A percentile compares a stretch with the other conserved stretches of the same genome.
Evolutionary conservation across 179 eudicot genomes (phyloP).

Genomic region (Silene noctiflora): DNA sequence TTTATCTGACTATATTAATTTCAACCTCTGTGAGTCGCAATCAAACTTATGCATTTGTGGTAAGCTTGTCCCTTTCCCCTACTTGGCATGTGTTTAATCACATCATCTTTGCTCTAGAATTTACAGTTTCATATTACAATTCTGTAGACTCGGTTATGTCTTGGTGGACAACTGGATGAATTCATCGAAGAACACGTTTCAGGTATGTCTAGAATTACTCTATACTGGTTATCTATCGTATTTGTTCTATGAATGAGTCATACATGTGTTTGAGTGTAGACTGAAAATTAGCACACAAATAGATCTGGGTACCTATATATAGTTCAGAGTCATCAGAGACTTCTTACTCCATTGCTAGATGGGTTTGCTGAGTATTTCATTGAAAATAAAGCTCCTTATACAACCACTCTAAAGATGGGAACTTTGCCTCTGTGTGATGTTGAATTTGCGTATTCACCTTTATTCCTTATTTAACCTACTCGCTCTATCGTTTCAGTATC

Average conservation of each 20-base stretch:
- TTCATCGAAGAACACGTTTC: neutral
- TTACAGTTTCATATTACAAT: neutral
- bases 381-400: neutral
- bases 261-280: neutral
- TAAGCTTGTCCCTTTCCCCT: neutral
- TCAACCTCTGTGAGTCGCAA: neutral
- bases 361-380: no score
- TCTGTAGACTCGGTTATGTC: neutral
- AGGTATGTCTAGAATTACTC: neutral
- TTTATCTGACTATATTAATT: conserved; percentile 1
- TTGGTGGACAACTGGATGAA: neutral
- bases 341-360: no score
- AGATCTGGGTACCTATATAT: neutral
- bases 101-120: neutral
- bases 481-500: neutral
- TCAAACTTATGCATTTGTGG: conserved; percentile 13
- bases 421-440: neutral
- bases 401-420: no score
- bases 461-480: neutral
- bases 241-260: no score
- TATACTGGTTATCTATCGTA: neutral
- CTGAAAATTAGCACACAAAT: neutral
- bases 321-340: no score
- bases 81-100: neutral
- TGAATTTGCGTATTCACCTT: neutral